A percentile compares a stretch with the other conserved stretches of the same genome.
These are phyloP conservation scores for Xylariaceae sp. DNA, from an alignment of 2,329 filamentous ascomycete genomes.

Conservation along the genomic window DNA sequence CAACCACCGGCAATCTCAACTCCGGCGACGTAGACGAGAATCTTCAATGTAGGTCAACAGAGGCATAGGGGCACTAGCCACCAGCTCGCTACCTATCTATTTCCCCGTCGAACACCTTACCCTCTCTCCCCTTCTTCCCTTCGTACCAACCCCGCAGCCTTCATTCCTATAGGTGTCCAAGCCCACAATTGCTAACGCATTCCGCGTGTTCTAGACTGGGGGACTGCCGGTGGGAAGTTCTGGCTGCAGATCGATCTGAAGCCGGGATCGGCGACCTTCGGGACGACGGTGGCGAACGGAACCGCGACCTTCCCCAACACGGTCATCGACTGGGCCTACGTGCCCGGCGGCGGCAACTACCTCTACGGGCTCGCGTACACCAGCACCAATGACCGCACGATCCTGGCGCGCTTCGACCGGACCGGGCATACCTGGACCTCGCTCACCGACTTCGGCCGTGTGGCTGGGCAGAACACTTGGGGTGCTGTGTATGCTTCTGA, in stretches of 20 bases:
- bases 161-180: too few relatives aligned
- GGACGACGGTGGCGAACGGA: constrained; percentile 4
- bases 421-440: constrained; percentile 5
- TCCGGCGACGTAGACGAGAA: constrained; percentile 26
- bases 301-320: background rate
- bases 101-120: too few relatives aligned
- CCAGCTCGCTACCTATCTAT: too few relatives aligned
- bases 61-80: too few relatives aligned
- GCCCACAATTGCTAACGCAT: too few relatives aligned
- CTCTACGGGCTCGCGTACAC: constrained; percentile 23
- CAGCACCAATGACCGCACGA: background rate
- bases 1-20: background rate
- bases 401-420: constrained; percentile 22
- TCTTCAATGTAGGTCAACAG: background rate
- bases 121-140: too few relatives aligned
- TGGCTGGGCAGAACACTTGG: constrained; percentile 11
- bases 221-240: too few relatives aligned
- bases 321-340: constrained; percentile 27
- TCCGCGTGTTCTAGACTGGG: too few relatives aligned
- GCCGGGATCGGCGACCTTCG: constrained; percentile 23
- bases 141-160: too few relatives aligned
- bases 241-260: constrained; percentile 23
- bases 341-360: constrained; percentile 17
- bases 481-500: constrained; percentile 25
- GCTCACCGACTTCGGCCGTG: constrained; percentile 12